Evolutionary conservation across 306 rosid genomes (phyloP).

Genomic region (Lotus japonicus): DNA sequence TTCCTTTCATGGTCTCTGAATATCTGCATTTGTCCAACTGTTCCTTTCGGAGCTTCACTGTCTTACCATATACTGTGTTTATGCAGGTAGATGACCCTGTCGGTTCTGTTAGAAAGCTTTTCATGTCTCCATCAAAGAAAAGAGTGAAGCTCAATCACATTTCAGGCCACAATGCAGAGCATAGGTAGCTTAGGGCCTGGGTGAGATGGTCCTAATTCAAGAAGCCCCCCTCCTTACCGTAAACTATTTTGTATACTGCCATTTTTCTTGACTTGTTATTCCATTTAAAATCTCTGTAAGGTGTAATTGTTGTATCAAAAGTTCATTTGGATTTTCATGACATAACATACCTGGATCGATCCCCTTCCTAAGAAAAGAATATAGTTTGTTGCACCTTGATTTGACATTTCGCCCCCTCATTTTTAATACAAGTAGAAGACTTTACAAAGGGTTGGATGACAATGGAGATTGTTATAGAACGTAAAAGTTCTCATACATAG

Average conservation of each 20-base stretch:
- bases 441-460: not conserved
- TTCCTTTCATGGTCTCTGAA: not conserved
- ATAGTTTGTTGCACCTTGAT: not conserved
- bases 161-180: constrained; percentile 25
- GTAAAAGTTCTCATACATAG: not conserved
- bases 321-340: constrained; percentile 5
- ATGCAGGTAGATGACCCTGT: constrained; percentile 90
- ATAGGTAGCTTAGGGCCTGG: not conserved
- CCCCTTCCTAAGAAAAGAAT: constrained; percentile 14
- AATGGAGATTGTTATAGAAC: constrained; percentile 15
- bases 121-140: constrained; percentile 63
- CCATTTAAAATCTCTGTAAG: constrained; percentile 14
- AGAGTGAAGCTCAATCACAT: constrained; percentile 43
- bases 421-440: not conserved
- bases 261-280: constrained; percentile 7
- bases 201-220: not conserved
- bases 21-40: not conserved
- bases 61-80: constrained; percentile 19
- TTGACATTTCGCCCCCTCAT: constrained; percentile 13
- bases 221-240: not conserved
- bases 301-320: constrained; percentile 26
- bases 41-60: not conserved
- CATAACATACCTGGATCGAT: constrained; percentile 1
- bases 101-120: constrained; percentile 64
- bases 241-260: constrained; percentile 15